Evolutionary conservation across 1,284 basidiomycete genomes (phyloP).

Genomic region (Marasmius fiardii): DNA sequence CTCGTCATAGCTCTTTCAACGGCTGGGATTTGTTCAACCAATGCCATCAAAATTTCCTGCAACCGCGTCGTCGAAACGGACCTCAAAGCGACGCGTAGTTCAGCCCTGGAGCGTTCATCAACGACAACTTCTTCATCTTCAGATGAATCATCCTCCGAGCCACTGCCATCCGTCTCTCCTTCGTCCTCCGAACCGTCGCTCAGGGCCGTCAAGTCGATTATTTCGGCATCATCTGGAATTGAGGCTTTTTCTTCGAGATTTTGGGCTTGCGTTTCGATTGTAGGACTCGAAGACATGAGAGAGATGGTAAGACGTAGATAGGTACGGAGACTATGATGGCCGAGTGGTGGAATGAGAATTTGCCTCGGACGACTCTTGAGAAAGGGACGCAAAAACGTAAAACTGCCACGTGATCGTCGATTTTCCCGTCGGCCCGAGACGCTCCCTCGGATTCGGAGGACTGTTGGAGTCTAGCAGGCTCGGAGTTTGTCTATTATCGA

Average conservation of each 20-base stretch:
- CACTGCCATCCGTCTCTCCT: constrained; percentile 16
- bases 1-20: constrained; percentile 38
- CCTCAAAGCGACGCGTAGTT: constrained; percentile 37
- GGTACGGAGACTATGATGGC: too few relatives aligned
- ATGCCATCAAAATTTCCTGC: constrained; percentile 32
- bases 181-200: constrained; percentile 32
- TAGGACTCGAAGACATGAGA: not conserved
- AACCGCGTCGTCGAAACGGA: constrained; percentile 38
- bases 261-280: not conserved
- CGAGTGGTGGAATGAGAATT: too few relatives aligned
- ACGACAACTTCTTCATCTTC: constrained; percentile 30
- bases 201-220: constrained; percentile 38
- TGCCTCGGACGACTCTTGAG: too few relatives aligned
- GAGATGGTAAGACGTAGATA: too few relatives aligned
- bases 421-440: too few relatives aligned
- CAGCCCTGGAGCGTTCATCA: constrained; percentile 35
- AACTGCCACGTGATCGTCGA: too few relatives aligned
- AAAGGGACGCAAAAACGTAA: too few relatives aligned
- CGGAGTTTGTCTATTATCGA: too few relatives aligned
- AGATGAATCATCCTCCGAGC: constrained; percentile 9
- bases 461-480: too few relatives aligned
- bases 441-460: too few relatives aligned
- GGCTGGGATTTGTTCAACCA: constrained; percentile 36
- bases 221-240: constrained; percentile 22
- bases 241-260: not conserved